These are phyloP conservation scores for Tolypocladium guangdongense DNA, from an alignment of 2,329 filamentous ascomycete species.

Conservation along the genomic window DNA sequence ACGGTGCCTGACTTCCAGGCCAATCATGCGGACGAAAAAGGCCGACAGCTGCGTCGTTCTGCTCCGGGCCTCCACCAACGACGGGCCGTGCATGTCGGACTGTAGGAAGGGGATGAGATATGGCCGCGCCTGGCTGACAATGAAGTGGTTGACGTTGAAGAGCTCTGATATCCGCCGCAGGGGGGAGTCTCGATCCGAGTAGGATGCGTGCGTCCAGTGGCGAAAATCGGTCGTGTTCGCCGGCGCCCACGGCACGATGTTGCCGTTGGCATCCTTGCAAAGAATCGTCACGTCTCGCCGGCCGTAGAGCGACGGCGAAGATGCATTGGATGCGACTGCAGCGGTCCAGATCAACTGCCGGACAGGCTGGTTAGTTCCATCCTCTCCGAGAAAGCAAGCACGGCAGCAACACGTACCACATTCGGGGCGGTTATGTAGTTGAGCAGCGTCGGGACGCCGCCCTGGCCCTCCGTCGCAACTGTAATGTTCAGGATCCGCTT, in stretches of 20 bases:
- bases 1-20: conserved; percentile 69
- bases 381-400: conserved; percentile 5
- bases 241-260: conserved; percentile 63
- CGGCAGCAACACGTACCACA: conserved; percentile 51
- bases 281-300: conserved; percentile 54
- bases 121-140: conserved; percentile 83
- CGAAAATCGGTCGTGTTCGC: conserved; percentile 50
- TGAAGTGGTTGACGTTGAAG: conserved; percentile 92
- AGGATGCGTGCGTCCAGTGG: conserved; percentile 56
- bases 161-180: conserved; percentile 67
- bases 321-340: conserved; percentile 64
- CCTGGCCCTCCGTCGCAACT: conserved; percentile 62
- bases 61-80: conserved; percentile 46
- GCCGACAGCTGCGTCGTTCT: conserved; percentile 46
- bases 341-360: conserved; percentile 66
- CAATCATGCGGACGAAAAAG: conserved; percentile 56
- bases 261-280: conserved; percentile 65
- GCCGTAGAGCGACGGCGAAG: conserved; percentile 53
- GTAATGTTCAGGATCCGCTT: conserved; percentile 89
- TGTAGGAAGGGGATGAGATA: conserved; percentile 80
- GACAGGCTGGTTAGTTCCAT: not conserved
- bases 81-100: conserved; percentile 68
- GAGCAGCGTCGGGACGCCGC: conserved; percentile 70
- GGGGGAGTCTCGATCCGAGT: conserved; percentile 53
- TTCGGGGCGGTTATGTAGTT: conserved; percentile 93